Conservation (phyloP, 768 basidiomycete genomes). For the Thelephora aurantiotincta region DNA sequence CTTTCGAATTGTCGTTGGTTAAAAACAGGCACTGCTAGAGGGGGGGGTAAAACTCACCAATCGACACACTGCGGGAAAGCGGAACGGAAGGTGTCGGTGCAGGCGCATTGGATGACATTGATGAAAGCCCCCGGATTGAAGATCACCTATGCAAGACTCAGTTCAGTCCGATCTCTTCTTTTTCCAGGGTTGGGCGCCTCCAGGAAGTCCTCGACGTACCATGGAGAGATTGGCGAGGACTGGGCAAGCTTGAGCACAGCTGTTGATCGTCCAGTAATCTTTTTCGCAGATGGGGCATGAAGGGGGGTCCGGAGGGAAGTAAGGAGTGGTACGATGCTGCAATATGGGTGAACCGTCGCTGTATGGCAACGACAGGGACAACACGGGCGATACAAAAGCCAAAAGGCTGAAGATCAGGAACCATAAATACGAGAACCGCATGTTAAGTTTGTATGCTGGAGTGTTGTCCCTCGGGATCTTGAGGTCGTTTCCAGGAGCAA, state of each 20-base stretch:
- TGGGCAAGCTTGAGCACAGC: constrained; percentile 42
- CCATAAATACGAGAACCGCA: too few species aligned
- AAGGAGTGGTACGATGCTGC: too few species aligned
- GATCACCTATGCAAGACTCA: constrained; percentile 28
- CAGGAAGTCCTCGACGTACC: constrained; percentile 21
- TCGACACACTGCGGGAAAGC: constrained; percentile 53
- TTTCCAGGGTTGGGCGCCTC: background rate
- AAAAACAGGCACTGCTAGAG: background rate
- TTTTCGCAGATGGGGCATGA: constrained; percentile 46
- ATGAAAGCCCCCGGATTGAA: constrained; percentile 52
- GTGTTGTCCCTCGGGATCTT: too few species aligned
- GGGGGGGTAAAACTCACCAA: constrained; percentile 26
- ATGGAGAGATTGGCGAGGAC: constrained; percentile 41
- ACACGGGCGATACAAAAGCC: too few species aligned
- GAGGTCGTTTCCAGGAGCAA: too few species aligned
- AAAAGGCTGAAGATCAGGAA: too few species aligned
- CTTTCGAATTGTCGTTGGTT: constrained; percentile 13
- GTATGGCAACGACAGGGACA: too few species aligned
- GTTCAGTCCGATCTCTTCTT: background rate
- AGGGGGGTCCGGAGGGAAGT: constrained; percentile 37
- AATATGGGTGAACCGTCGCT: too few species aligned
- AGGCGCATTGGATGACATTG: constrained; percentile 49
- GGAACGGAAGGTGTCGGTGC: constrained; percentile 29
- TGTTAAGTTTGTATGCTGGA: too few species aligned
- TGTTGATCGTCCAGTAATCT: constrained; percentile 36